These are phyloP conservation scores for Apophysomyces variabilis DNA, from an alignment of 371 early-diverging fungal genomes.

Conservation along the genomic window DNA sequence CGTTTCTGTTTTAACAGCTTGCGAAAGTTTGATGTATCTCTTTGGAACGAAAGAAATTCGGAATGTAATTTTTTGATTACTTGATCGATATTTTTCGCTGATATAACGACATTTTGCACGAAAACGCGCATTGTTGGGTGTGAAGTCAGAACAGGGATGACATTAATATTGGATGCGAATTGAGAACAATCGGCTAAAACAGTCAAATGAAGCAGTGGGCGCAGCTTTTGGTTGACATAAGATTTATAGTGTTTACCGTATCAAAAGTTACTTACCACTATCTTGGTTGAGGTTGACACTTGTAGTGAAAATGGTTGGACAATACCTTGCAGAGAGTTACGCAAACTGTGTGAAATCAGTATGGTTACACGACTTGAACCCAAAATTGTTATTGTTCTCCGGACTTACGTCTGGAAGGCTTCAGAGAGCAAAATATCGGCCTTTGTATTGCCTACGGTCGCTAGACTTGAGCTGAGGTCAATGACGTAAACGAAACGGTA, in stretches of 20 bases:
- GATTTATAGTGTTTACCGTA: neutral
- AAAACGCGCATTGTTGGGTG: constrained; percentile 74
- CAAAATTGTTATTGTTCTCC: neutral
- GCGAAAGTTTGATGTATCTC: constrained; percentile 60
- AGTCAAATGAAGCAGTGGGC: constrained; percentile 65
- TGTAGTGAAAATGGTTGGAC: constrained; percentile 55
- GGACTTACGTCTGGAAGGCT: constrained; percentile 59
- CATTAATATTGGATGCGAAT: constrained; percentile 67
- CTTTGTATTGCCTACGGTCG: constrained; percentile 67
- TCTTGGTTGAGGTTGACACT: constrained; percentile 35
- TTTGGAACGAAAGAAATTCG: constrained; percentile 67
- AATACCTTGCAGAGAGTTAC: constrained; percentile 45
- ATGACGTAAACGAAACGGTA: constrained; percentile 76
- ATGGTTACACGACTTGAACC: constrained; percentile 16
- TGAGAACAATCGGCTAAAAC: constrained; percentile 79
- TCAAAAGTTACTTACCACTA: constrained; percentile 29
- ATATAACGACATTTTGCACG: constrained; percentile 67
- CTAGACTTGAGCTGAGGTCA: constrained; percentile 75
- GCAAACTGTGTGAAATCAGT: constrained; percentile 25
- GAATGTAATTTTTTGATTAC: constrained; percentile 58
- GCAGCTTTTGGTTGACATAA: constrained; percentile 24
- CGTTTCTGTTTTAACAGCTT: constrained; percentile 47
- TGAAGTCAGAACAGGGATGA: constrained; percentile 58
- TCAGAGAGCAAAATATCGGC: constrained; percentile 59
- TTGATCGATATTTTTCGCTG: constrained; percentile 49